Conservation (phyloP, 768 basidiomycete species). For the Phallus indusiatus region DNA sequence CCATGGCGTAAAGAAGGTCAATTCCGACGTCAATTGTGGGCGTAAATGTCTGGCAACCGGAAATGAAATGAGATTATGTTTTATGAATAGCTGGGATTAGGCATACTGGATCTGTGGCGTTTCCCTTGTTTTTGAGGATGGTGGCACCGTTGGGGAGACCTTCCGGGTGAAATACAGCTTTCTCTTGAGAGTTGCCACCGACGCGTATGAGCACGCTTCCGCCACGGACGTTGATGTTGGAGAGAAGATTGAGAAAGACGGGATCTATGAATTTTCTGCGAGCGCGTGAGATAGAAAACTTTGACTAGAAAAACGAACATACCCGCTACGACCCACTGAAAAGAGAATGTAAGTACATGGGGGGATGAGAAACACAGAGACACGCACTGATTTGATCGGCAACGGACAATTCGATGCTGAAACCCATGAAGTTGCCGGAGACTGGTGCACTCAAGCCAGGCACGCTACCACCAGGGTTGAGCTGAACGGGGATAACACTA, state of each 20-base stretch:
- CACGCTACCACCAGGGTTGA: not conserved
- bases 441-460: slow-evolving; percentile 20
- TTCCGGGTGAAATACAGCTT: slow-evolving; percentile 20
- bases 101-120: slow-evolving; percentile 11
- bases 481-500: not conserved
- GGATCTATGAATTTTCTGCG: slow-evolving; percentile 22
- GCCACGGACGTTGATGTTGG: slow-evolving; percentile 34
- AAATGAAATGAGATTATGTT: slow-evolving; percentile 25
- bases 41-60: slow-evolving; percentile 43
- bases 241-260: slow-evolving; percentile 39
- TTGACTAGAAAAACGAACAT: not conserved
- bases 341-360: not conserved
- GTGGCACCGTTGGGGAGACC: slow-evolving; percentile 20
- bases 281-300: slow-evolving; percentile 17
- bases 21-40: slow-evolving; percentile 39
- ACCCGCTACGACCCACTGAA: slow-evolving; percentile 13
- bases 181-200: slow-evolving; percentile 47
- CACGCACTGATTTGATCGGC: slow-evolving; percentile 22
- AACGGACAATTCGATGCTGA: slow-evolving; percentile 29
- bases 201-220: slow-evolving; percentile 32
- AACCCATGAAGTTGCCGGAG: slow-evolving; percentile 30
- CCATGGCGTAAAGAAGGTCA: slow-evolving; percentile 41
- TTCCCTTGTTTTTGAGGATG: slow-evolving; percentile 23
- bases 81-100: not conserved
- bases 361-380: not conserved